Evolutionary conservation across 1,284 basidiomycete species (phyloP), one percentile per base, ranked within the genome.

Genomic region (Xerocomus nothofagi): DNA sequence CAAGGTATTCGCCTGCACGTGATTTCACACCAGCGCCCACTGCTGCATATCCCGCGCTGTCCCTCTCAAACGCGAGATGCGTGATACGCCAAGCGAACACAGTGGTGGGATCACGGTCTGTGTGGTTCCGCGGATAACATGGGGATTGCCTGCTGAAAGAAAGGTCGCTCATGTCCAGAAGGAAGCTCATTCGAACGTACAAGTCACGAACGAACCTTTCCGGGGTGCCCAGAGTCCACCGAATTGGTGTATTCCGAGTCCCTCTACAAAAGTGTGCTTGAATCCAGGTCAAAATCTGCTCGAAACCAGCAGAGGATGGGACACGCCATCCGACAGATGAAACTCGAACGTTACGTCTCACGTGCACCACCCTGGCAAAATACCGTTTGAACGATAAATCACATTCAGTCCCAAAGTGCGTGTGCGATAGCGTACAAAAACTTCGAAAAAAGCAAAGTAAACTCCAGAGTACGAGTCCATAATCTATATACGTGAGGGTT

Each of bases 41-140:
- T 15, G 53, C 21, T 11, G 57, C 49, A 52, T 70, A 65, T 51
- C 62, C 61, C 42, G 58, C 57, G 10, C 58, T 61, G 50, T 66
- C 65, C 55, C 60, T 71, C 50, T 71, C 71, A 55, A 71, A 77
- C 24, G 72, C 71, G 42, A 77, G 55, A 63, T 76, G 75, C 5
- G 73, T 76, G 36, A 79, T 74, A 10, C 66, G 61, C 76, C 76
- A 79, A 23, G 68, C 60, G 72, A 67, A 58, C 68, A 74, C 9
- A 77, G 38, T 66, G 39, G 63, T 14, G 71, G 73, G 24, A 77
- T 57, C 14, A 76, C 63, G 20, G 67, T 62, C 32, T 69, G 64
- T 0, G 75, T 76, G 41, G 70, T 63, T 24, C 78, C 79, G 31
- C 77, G 68, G 39, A 79, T 58, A 20, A 79, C 73, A 50, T 14